Evolutionary conservation across 2,329 filamentous ascomycete species (phyloP), one percentile per base, ranked within the genome.

Genomic region (Onygenales sp.): DNA sequence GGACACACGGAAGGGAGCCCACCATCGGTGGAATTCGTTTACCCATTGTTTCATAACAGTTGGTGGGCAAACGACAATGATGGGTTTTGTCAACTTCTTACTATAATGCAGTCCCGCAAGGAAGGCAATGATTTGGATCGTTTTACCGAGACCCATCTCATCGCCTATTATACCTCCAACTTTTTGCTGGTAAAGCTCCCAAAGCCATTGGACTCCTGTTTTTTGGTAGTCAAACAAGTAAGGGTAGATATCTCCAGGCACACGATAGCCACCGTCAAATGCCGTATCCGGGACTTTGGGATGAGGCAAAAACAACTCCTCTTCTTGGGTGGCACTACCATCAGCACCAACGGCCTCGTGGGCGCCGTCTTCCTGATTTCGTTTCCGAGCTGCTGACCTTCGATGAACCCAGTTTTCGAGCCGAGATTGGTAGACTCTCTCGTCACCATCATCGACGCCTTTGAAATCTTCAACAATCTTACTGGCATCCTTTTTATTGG

Each of bases 101-200:
- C 90, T 97, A 69, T 96, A 91, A 66, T 98, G 93, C 7, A 98
- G 74, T 2, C 89, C 88, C 2, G 93, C 91, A 48, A 98, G 76
- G 62, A 95, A 95, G 0, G 89, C 84, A 49, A 88, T 87, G 45
- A 83, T 77, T 63, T 88, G 85, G 31, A 88, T 86, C 1, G 93
- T 98, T 72, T 98, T 98, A 3, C 93, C 93, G n/a, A 98, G 74
- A 0, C 94, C 93, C 93, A 98, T 98, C 69, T 98, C 93, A 64
- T 98, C 93, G 5, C 92, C 93, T 40, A 98, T 81, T 52, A 98
- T 97, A 2, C 93, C 93, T 27, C 93, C 93, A 4, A 95, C 90
- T 56, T 86, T 82, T 66, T 96, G 90, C 53, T 84, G 83, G 66
- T 95, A 92, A 2, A 98, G 75, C 67, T 98, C 92, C 67, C 89